Percentiles rank a stretch among this genome's conserved stretches.
Conservation (phyloP, 495 filamentous ascomycete species). For the Aeminium ludgeri region DNA sequence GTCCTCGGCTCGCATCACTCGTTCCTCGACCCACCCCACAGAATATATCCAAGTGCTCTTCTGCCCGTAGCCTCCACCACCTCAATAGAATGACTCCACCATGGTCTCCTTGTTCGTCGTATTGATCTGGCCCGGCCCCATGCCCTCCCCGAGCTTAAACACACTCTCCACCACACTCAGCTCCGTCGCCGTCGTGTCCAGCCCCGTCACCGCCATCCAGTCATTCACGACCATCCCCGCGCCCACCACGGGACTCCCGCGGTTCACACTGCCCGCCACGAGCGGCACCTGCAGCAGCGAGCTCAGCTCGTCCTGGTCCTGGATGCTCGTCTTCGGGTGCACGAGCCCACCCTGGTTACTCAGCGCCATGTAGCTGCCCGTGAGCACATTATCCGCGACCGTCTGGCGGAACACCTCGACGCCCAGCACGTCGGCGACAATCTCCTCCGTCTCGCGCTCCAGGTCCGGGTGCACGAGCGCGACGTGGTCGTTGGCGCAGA, state of each 20-base stretch:
- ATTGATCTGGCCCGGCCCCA: conserved; percentile 54
- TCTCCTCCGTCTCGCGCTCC: conserved; percentile 54
- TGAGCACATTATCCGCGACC: conserved; percentile 88
- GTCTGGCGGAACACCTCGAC: conserved; percentile 98
- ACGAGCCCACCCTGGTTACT: conserved; percentile 95
- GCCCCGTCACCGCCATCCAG: conserved; percentile 88
- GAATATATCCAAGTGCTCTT: not conserved
- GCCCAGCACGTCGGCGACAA: conserved; percentile 83
- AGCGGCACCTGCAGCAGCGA: conserved; percentile 88
- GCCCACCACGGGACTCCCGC: conserved; percentile 82
- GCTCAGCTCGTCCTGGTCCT: conserved; percentile 94
- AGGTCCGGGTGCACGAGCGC: conserved; percentile 93
- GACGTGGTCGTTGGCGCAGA: conserved; percentile 90
- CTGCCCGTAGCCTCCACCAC: not conserved
- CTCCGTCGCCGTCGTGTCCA: conserved; percentile 94
- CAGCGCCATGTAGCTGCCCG: conserved; percentile 87
- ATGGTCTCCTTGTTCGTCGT: conserved; percentile 86
- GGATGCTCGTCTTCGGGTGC: conserved; percentile 88
- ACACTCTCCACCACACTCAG: conserved; percentile 90
- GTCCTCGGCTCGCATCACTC: too few species aligned
- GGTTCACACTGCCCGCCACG: conserved; percentile 83
- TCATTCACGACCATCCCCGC: conserved; percentile 99
- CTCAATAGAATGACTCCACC: conserved; percentile 90
- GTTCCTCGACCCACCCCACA: not conserved
- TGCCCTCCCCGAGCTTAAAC: conserved; percentile 81